These are phyloP conservation scores for Diddensiella transvaalensis DNA, from an alignment of 805 yeast species.

Conservation along the genomic window DNA sequence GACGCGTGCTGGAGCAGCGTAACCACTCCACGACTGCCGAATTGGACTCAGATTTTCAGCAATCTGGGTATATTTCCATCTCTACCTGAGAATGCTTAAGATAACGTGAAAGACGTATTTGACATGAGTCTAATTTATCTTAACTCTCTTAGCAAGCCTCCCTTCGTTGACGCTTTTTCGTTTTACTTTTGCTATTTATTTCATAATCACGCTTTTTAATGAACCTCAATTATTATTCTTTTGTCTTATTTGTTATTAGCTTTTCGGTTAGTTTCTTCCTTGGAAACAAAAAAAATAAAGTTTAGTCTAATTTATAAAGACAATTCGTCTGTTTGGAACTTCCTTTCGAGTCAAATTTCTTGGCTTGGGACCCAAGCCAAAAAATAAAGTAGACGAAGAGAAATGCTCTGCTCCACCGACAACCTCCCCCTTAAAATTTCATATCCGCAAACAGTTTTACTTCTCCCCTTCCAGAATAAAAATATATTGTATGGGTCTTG, in stretches of 20 bases:
- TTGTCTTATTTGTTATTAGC: background rate
- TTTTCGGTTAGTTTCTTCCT: background rate
- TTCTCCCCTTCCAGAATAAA: too few species aligned
- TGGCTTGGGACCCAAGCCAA: background rate
- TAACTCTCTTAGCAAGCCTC: background rate
- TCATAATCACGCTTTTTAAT: background rate
- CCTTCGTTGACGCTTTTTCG: background rate
- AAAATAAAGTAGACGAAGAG: too few species aligned
- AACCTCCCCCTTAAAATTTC: background rate
- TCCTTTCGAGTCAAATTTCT: background rate
- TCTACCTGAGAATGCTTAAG: background rate
- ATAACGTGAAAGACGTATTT: background rate
- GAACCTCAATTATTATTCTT: background rate
- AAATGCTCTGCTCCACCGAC: background rate
- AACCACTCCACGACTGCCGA: background rate
- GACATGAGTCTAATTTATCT: background rate
- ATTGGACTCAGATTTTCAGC: conserved; percentile 1
- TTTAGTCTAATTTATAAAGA: background rate
- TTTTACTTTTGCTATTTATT: background rate
- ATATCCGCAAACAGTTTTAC: background rate
- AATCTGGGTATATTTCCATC: conserved; percentile 1
- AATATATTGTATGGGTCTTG: too few species aligned
- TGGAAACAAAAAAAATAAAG: background rate
- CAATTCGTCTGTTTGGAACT: background rate
- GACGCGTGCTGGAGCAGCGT: conserved; percentile 5